These are phyloP conservation scores for Colletotrichum kahawae DNA, from an alignment of 2,329 filamentous ascomycete species.

Conservation along the genomic window DNA sequence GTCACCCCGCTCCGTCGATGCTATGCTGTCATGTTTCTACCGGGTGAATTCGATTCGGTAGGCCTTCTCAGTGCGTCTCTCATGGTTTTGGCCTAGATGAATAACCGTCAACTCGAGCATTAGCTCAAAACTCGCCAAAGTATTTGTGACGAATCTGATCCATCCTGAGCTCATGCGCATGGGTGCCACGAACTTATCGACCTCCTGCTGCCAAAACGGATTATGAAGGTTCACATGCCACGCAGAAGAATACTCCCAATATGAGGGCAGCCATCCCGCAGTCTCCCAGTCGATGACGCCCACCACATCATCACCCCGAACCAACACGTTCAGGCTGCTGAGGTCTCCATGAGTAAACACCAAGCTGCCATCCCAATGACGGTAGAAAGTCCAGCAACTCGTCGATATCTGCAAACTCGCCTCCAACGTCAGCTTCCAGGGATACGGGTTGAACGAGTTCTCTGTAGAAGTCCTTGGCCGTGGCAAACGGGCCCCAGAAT, in stretches of 20 bases:
- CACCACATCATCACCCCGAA: conserved; percentile 28
- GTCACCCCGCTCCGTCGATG: background rate
- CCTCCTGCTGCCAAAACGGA: conserved; percentile 24
- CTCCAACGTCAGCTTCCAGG: background rate
- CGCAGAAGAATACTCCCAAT: conserved; percentile 28
- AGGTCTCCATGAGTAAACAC: conserved; percentile 28
- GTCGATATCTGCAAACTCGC: background rate
- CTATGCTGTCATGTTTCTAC: background rate
- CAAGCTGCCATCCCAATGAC: background rate
- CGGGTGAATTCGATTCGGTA: background rate
- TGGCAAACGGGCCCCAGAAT: conserved; percentile 29
- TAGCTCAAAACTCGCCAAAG: conserved; percentile 22
- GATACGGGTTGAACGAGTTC: background rate
- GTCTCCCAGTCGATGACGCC: conserved; percentile 33
- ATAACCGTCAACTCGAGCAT: background rate
- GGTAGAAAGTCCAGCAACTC: conserved; percentile 1
- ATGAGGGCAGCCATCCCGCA: conserved; percentile 27
- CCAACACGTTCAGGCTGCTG: conserved; percentile 31
- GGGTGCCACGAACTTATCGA: conserved; percentile 23
- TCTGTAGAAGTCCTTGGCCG: background rate
- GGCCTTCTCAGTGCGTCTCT: background rate
- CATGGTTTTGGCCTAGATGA: background rate
- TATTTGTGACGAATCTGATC: conserved; percentile 23
- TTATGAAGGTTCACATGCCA: background rate
- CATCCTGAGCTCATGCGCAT: conserved; percentile 22